A percentile compares a stretch with the other conserved stretches of the same genome.
These are phyloP conservation scores for Nakaseomyces bracarensis DNA, from an alignment of 1,139 yeast genomes.

Conservation along the genomic window DNA sequence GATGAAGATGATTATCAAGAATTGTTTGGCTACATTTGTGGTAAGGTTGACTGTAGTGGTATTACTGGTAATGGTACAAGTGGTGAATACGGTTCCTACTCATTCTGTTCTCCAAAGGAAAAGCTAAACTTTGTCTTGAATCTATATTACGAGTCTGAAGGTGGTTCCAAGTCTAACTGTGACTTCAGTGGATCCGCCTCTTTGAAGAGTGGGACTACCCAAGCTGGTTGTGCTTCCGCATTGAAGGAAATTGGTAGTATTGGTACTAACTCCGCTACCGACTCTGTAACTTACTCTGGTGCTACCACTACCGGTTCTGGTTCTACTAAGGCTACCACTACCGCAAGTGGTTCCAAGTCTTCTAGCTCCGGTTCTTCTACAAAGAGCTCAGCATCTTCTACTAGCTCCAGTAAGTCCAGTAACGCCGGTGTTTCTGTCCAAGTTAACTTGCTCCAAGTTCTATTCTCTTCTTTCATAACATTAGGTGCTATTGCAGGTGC, in stretches of 20 bases:
- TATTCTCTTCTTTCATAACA: slow-evolving; percentile 58
- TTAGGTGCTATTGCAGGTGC: slow-evolving; percentile 59
- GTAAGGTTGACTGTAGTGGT: slow-evolving; percentile 43
- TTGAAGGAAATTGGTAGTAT: slow-evolving; percentile 34
- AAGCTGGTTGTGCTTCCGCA: slow-evolving; percentile 47
- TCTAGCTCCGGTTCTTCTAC: slow-evolving; percentile 11
- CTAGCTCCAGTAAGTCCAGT: slow-evolving; percentile 28
- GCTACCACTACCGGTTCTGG: slow-evolving; percentile 22
- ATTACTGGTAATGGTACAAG: slow-evolving; percentile 51
- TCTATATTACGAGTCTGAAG: slow-evolving; percentile 51
- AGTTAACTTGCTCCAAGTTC: slow-evolving; percentile 65
- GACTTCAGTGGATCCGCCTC: slow-evolving; percentile 61
- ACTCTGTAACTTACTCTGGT: slow-evolving; percentile 31
- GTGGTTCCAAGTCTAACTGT: slow-evolving; percentile 45
- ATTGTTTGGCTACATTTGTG: slow-evolving; percentile 51
- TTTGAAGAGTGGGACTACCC: slow-evolving; percentile 41
- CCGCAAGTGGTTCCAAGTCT: slow-evolving; percentile 12
- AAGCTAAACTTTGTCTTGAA: slow-evolving; percentile 56
- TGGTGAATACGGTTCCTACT: slow-evolving; percentile 57
- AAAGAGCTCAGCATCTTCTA: slow-evolving; percentile 15
- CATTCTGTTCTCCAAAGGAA: slow-evolving; percentile 56
- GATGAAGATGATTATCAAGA: slow-evolving; percentile 46
- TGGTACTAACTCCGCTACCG: slow-evolving; percentile 37
- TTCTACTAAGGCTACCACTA: slow-evolving; percentile 18
- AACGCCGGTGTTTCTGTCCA: slow-evolving; percentile 24